Percentiles rank a stretch among this genome's conserved stretches.
Conservation (phyloP, 495 filamentous ascomycete genomes). For the Corynascus novoguineensis region DNA sequence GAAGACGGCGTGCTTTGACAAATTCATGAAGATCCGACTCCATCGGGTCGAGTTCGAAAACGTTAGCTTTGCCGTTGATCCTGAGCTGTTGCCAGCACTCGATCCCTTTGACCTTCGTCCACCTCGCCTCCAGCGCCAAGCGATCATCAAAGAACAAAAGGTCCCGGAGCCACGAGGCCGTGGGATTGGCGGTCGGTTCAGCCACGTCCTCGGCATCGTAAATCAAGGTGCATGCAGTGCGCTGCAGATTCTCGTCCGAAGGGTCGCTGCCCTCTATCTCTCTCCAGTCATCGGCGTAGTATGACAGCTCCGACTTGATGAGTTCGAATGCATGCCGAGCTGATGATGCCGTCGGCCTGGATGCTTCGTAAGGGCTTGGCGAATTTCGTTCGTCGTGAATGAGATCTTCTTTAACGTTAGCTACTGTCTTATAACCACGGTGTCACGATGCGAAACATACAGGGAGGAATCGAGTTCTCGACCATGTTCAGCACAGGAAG, state of each 20-base stretch:
- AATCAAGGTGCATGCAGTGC: constrained; percentile 40
- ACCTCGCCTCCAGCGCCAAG: constrained; percentile 28
- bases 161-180: constrained; percentile 50
- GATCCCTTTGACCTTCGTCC: constrained; percentile 4
- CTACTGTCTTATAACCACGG: not conserved
- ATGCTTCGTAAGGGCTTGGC: constrained; percentile 41
- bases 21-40: constrained; percentile 46
- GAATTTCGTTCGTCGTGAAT: constrained; percentile 54
- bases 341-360: constrained; percentile 26
- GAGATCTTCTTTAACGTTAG: constrained; percentile 34
- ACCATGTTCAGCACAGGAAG: constrained; percentile 51
- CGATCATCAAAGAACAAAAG: constrained; percentile 42
- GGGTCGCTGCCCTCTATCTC: constrained; percentile 28
- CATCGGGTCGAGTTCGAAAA: constrained; percentile 45
- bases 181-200: constrained; percentile 20
- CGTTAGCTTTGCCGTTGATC: constrained; percentile 44
- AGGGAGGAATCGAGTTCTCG: constrained; percentile 63
- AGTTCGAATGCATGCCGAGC: constrained; percentile 48
- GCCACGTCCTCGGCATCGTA: constrained; percentile 36
- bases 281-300: constrained; percentile 32
- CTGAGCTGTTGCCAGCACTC: constrained; percentile 33
- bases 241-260: constrained; percentile 40
- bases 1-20: constrained; percentile 41
- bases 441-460: constrained; percentile 30
- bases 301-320: constrained; percentile 45